Evolutionary conservation across 768 basidiomycete species (phyloP), one percentile per base, ranked within the genome.

Genomic region (Leucosporidium creatinivorum): DNA sequence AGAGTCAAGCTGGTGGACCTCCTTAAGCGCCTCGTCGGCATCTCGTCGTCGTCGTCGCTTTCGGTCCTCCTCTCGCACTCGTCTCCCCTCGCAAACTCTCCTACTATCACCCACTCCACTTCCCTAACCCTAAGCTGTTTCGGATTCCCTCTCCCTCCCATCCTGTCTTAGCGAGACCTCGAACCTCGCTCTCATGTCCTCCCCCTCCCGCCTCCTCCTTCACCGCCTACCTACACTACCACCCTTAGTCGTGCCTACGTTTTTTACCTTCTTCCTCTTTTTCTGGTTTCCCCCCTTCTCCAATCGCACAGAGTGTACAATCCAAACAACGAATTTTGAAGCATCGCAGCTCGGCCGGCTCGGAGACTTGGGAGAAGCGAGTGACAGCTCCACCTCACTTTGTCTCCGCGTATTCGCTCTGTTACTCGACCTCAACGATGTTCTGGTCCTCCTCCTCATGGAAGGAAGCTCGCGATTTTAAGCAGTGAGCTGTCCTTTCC

Each of bases 1-100:
- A 57, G 17, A 57, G 56, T 36, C 56, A 57, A 36, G 26, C 56
- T 31, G 56, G 56, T 30, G 56, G 56, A 57, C 56, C 56, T 28
- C 56, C 56, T 30, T 57, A 36, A 54, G 19, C 26, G 52, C 30
- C 52, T 52, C 28, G 54, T 31, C 54, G 28, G 19, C 21, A 33
- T 10, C 5, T 33, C 33, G 33, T 33, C 33, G 33, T 56, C 28
- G 39, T 44, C 55, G 21, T 30, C 55, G 17, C 31, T 31, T 31
- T 55, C 28, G 39, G 30, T 56, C 55, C 26, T 7, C 52, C 52
- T 54, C 25, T 54, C 52, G 52, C 52, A 54, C 52, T 30, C 26
- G 23, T 8, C 51, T 25, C 13, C 51, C 52, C 26, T 54, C 39
- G 39, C 39, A 44, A 44, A 6, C 39, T 13, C 33, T 4, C 15